Evolutionary conservation across 2,329 filamentous ascomycete genomes (phyloP), one percentile per base, ranked within the genome.

Genomic region (Annulohypoxylon truncatum): DNA sequence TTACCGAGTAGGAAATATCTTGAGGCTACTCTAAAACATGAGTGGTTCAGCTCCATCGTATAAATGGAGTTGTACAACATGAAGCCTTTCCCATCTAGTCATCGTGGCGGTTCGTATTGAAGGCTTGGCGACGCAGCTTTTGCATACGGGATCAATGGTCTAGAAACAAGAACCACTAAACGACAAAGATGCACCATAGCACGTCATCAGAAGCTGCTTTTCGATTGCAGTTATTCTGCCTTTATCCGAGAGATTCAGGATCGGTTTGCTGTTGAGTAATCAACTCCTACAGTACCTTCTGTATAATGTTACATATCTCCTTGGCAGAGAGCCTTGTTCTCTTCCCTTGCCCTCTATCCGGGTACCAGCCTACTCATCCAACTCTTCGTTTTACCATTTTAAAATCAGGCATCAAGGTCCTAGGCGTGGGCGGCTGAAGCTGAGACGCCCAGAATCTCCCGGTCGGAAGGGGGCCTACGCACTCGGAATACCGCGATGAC

Each of bases 81-180:
- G 58, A 63, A 61, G 46, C 50, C 33, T 40, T 57, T 48, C 53
- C 54, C 60, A 55, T 38, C 48, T 46, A 35, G 63, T 44, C 53
- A 46, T 35, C 40, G n/a, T 55, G 26, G 61, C 52, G 57, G 57
- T 58, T 67, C 67, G 67, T 69, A 69, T 69, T 67, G 51, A 24
- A 58, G 58, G 46, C 67, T 69, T 69, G 64, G 67, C 67, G 35
- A 69, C 31, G 67, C 64, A 55, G 28, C 57, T 61, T 46, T 31
- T 63, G 60, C 66, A 61, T 58, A 28, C 28, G 29, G 28, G 52
- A 54, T 58, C 53, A 31, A 54, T 52, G 31, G 61, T 44, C 48
- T 18, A 42, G 56, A 57, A 20, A 50, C 9, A 48, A 56, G 13
- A 44, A 46, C 47, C 59, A 56, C 55, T 52, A 47, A 66, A 54